These are phyloP conservation scores for Phytophthora melonis DNA, from an alignment of 352 stramenopile genomes.

Conservation along the genomic window DNA sequence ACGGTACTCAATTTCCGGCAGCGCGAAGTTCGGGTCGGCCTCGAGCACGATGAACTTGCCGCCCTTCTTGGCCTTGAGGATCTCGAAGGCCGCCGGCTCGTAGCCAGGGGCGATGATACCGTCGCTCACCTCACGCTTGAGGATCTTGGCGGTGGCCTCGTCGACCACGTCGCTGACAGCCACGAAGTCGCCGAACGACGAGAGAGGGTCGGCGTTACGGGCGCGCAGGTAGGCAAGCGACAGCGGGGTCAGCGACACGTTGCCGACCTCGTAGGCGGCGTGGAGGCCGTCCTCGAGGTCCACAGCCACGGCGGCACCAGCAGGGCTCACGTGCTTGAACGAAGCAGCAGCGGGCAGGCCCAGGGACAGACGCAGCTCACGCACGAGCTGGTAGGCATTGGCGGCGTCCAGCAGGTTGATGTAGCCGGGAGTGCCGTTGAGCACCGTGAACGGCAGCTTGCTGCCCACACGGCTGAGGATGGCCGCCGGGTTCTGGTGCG, in stretches of 20 bases:
- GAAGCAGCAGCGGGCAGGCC: constrained; percentile 95
- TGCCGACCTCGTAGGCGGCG: constrained; percentile 95
- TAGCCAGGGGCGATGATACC: constrained; percentile 99
- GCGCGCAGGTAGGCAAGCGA: constrained; percentile 98
- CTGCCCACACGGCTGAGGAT: constrained; percentile 73
- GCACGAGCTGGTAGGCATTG: constrained; percentile 99
- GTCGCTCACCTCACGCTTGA: constrained; percentile 99
- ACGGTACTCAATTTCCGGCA: constrained; percentile 96
- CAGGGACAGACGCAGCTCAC: constrained; percentile 96
- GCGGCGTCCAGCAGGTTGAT: constrained; percentile 99
- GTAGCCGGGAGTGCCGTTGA: constrained; percentile 97
- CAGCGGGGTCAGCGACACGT: constrained; percentile 92
- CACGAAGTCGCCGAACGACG: constrained; percentile 99
- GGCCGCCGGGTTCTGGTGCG: constrained; percentile 97
- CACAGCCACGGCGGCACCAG: constrained; percentile 96
- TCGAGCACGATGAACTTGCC: constrained; percentile 99
- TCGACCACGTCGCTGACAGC: constrained; percentile 98
- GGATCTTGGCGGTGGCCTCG: constrained; percentile 97
- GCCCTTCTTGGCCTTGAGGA: constrained; percentile 99
- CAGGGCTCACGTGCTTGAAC: constrained; percentile 99
- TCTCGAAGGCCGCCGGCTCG: constrained; percentile 97
- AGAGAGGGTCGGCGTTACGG: constrained; percentile 99
- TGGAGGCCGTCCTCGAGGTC: constrained; percentile 95
- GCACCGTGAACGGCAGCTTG: constrained; percentile 89
- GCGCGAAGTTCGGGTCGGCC: constrained; percentile 92